These are phyloP conservation scores for Tulasnella calospora DNA, from an alignment of 768 basidiomycete species.

Conservation along the genomic window DNA sequence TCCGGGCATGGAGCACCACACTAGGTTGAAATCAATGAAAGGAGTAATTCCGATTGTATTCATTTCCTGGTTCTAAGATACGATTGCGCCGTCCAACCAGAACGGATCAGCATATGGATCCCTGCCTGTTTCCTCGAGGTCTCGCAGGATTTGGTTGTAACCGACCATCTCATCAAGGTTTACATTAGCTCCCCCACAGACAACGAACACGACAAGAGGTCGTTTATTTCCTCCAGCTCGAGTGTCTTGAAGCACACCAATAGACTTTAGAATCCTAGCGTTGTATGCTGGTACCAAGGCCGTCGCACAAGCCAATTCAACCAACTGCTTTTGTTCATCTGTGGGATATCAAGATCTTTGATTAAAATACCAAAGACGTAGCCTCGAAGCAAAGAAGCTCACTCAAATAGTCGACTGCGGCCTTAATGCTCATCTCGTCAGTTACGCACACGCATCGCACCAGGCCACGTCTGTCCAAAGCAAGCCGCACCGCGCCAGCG, in stretches of 20 bases:
- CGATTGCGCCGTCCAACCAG: conserved; percentile 15
- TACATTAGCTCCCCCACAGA: conserved; percentile 68
- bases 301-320: conserved; percentile 70
- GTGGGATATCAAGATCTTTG: background rate
- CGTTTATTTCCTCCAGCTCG: conserved; percentile 32
- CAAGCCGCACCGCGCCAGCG: conserved; percentile 57
- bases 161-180: conserved; percentile 50
- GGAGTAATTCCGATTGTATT: background rate
- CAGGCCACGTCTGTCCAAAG: conserved; percentile 53
- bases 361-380: background rate
- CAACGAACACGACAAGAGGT: conserved; percentile 49
- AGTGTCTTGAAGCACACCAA: conserved; percentile 33
- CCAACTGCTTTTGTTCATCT: conserved; percentile 73
- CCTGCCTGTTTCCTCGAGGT: background rate
- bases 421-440: conserved; percentile 65
- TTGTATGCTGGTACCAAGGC: conserved; percentile 65
- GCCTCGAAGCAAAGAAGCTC: conserved; percentile 29
- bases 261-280: conserved; percentile 50
- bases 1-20: background rate
- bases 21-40: background rate
- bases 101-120: background rate
- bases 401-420: conserved; percentile 57
- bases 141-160: conserved; percentile 35
- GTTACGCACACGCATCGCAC: conserved; percentile 58
- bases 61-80: background rate